phyloP scores from a whole-genome alignment of 2,329 filamentous ascomycete genomes.

The Botrytis aclada region DNA sequence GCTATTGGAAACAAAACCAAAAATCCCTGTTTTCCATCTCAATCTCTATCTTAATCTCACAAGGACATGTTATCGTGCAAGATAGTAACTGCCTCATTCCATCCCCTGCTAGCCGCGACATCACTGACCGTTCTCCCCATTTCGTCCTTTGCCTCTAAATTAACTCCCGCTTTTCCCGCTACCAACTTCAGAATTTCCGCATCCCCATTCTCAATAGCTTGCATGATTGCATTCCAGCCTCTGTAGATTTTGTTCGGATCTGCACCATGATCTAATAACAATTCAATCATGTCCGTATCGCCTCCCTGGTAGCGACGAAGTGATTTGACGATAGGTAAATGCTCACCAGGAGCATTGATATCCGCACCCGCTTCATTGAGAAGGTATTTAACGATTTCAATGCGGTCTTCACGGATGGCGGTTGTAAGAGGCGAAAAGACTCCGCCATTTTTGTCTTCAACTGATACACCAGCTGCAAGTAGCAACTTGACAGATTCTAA shows the following conservation, averaged over 20 bases:
- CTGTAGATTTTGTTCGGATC: constrained; percentile 67
- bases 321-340: constrained; percentile 68
- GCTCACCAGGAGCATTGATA: constrained; percentile 65
- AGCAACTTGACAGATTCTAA: constrained; percentile 62
- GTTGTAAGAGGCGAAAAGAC: constrained; percentile 69
- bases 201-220: constrained; percentile 64
- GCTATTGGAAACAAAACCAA: background rate
- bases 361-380: constrained; percentile 61
- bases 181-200: constrained; percentile 51
- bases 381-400: constrained; percentile 59
- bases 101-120: constrained; percentile 55
- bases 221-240: constrained; percentile 63
- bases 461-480: constrained; percentile 47
- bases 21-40: background rate
- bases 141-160: constrained; percentile 53
- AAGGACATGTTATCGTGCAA: constrained; percentile 20
- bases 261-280: constrained; percentile 60
- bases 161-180: constrained; percentile 47
- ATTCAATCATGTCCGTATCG: constrained; percentile 58
- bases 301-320: constrained; percentile 55
- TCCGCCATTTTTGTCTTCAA: constrained; percentile 70
- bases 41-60: background rate
- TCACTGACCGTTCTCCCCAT: constrained; percentile 53
- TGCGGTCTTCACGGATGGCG: constrained; percentile 60
- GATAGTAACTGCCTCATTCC: constrained; percentile 51